Base-by-base conservation (phyloP, 2,329 filamentous ascomycete genomes). In the Pezizomycotina sp. region DNA sequence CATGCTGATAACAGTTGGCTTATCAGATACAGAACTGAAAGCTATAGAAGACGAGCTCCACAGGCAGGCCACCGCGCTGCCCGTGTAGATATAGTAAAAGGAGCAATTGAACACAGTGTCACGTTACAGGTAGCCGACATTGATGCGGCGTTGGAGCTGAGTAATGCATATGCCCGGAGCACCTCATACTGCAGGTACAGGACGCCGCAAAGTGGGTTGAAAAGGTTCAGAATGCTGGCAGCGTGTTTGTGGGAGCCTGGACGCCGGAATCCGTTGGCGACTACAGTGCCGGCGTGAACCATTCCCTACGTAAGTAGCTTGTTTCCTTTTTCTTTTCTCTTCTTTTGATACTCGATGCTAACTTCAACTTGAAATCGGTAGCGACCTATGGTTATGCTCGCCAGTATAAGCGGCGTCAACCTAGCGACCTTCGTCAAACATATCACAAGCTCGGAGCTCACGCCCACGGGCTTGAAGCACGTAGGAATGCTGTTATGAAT, bases 311-410 rank as follows among this genome's bases (percentile, higher is more conserved):
- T 92, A 76, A 71, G 81, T 76, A 23, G 31, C 5, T 15, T 14
- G 27, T 28, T 20, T 15, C 22, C 7, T 45, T 15, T 13, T 13
- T 25, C 1, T n/a, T n/a, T n/a, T n/a, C n/a, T 23, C 25, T 21
- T 3, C 16, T 38, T 8, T 23, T 9, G 34, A n/a, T 7, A 14
- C 15, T 12, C 6, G 6, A 23, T 16, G 12, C 36, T 45, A 14
- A 47, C 8, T 23, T 10, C n/a, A 38, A 16, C 10, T 21, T 13
- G 24, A 15, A 53, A 55, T 38, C 38, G 39, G 27, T 49, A 92
- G 83, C 89, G 34, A 98, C 89, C 0, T 98, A 95, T 55, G 89
- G 89, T 25, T 98, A 92, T 53, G 89, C 89, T 31, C 92, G 92
- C 62, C 89, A 98, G 59, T 98, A 98, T 63, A 93, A 83, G 4